Percentiles rank a stretch among this genome's conserved stretches.
Evolutionary conservation across 345 rosid species (phyloP).

Genomic region (Kernera saxatilis): DNA sequence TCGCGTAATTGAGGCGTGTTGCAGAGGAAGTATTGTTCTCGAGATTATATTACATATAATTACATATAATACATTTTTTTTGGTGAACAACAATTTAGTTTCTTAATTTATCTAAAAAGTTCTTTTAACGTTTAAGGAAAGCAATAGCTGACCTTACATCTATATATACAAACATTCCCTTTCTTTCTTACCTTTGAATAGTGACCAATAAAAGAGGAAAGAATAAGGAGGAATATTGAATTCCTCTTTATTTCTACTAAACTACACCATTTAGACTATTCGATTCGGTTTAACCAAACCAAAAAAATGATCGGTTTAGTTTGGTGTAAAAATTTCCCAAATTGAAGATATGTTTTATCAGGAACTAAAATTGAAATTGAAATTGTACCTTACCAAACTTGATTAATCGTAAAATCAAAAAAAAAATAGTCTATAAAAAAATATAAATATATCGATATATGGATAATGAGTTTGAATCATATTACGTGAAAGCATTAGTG

Average conservation of each 20-base stretch:
- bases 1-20: constrained; percentile 10
- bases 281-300: neutral
- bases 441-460: neutral
- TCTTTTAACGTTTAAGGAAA: constrained; percentile 25
- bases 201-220: neutral
- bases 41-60: neutral
- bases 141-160: constrained; percentile 9
- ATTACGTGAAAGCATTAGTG: constrained; percentile 26
- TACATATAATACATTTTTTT: neutral
- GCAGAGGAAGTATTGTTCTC: constrained; percentile 9
- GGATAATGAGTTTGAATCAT: constrained; percentile 3
- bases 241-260: neutral
- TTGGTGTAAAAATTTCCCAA: neutral
- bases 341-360: neutral
- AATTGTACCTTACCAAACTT: neutral
- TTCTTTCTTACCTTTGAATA: neutral
- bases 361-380: neutral
- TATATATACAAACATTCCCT: neutral
- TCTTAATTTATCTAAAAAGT: neutral
- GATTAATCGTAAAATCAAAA: neutral
- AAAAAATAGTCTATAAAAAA: neutral
- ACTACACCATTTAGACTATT: neutral
- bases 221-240: neutral
- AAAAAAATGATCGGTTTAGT: neutral
- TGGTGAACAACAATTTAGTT: neutral